phyloP scores from a whole-genome alignment of 345 rosid genomes.

The Populus ilicifolia region DNA sequence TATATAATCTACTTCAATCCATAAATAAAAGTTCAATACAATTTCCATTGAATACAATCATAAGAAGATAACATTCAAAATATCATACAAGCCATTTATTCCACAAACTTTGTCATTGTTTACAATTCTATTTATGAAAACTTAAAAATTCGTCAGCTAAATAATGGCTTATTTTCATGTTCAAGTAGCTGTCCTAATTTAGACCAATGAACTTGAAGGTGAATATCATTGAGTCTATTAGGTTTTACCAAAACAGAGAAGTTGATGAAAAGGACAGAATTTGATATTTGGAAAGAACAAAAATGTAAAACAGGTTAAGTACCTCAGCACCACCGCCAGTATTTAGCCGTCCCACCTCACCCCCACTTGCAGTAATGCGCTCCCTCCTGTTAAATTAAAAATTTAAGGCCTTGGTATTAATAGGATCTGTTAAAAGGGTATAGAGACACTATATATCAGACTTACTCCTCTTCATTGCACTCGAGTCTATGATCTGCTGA shows the following conservation, averaged over 20 bases:
- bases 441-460: conserved; percentile 9
- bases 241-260: conserved; percentile 2
- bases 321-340: conserved; percentile 99
- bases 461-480: conserved; percentile 91
- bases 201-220: background rate
- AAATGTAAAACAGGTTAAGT: conserved; percentile 20
- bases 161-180: background rate
- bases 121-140: background rate
- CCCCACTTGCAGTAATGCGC: conserved; percentile 93
- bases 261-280: background rate
- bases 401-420: conserved; percentile 17
- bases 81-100: background rate
- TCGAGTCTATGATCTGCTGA: conserved; percentile 99
- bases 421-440: conserved; percentile 5
- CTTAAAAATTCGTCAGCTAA: background rate
- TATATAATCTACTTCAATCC: conserved; percentile 19
- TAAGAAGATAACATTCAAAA: background rate
- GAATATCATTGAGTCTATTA: background rate
- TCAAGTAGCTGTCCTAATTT: background rate
- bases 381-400: conserved; percentile 57
- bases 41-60: background rate
- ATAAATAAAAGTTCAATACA: background rate
- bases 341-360: conserved; percentile 96
- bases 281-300: conserved; percentile 1
- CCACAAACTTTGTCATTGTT: background rate